Evolutionary conservation across 305 asterid species (phyloP).

Genomic region (Andrographis paniculata): DNA sequence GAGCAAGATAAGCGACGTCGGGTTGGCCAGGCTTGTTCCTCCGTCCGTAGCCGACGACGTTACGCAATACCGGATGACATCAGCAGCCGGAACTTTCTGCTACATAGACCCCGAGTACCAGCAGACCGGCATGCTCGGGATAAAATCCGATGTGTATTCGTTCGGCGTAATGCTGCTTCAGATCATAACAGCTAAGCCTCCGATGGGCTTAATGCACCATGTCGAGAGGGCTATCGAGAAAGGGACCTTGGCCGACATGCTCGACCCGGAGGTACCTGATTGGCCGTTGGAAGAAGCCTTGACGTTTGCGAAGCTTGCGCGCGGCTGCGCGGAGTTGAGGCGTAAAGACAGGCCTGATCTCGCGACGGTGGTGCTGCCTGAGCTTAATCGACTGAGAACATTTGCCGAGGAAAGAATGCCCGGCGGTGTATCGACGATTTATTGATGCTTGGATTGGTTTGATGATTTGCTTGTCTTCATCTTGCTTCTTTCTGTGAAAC

Average conservation of each 20-base stretch:
- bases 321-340: slow-evolving; percentile 62
- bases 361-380: slow-evolving; percentile 49
- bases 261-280: slow-evolving; percentile 54
- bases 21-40: slow-evolving; percentile 82
- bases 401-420: slow-evolving; percentile 43
- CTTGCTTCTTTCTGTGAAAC: no score
- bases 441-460: no score
- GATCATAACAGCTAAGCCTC: slow-evolving; percentile 60
- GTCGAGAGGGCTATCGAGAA: slow-evolving; percentile 65
- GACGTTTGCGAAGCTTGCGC: slow-evolving; percentile 54
- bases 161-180: slow-evolving; percentile 81
- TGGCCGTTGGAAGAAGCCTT: slow-evolving; percentile 76
- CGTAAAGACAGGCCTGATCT: slow-evolving; percentile 76
- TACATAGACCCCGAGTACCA: slow-evolving; percentile 90
- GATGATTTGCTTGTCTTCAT: no score
- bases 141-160: slow-evolving; percentile 71
- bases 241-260: slow-evolving; percentile 53
- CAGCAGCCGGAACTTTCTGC: slow-evolving; percentile 88
- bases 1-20: slow-evolving; percentile 83
- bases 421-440: no score
- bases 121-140: slow-evolving; percentile 89
- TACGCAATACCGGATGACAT: slow-evolving; percentile 85
- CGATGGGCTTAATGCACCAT: slow-evolving; percentile 75
- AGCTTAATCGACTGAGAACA: slow-evolving; percentile 47
- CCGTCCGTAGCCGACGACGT: slow-evolving; percentile 82